Evolutionary conservation across 2,329 filamentous ascomycete species (phyloP).

Genomic region (Colletotrichum sp.): DNA sequence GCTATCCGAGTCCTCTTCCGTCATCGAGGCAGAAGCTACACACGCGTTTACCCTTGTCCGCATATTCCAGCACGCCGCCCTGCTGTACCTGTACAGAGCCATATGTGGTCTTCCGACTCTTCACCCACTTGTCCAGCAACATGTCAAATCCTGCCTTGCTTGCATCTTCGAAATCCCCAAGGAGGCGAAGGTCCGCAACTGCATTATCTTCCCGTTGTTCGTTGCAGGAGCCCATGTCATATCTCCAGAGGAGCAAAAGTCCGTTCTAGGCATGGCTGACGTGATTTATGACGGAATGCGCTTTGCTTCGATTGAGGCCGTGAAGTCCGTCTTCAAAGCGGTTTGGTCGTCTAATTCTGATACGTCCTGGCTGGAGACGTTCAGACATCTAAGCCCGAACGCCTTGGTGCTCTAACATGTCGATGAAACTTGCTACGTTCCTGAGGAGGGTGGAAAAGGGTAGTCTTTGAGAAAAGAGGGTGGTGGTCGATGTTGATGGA

Average conservation of each 20-base stretch:
- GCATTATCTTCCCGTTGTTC: constrained; percentile 41
- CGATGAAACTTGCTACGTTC: neutral
- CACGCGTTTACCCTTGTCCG: constrained; percentile 39
- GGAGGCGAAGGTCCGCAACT: constrained; percentile 42
- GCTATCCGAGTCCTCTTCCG: neutral
- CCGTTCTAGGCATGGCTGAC: constrained; percentile 23
- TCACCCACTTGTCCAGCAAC: constrained; percentile 44
- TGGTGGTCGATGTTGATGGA: neutral
- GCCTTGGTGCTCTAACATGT: neutral
- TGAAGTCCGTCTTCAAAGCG: constrained; percentile 18
- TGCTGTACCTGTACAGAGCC: constrained; percentile 30
- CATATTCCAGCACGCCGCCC: constrained; percentile 45
- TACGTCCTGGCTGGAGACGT: neutral
- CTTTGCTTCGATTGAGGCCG: constrained; percentile 38
- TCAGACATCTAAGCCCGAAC: neutral
- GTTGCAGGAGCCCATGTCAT: constrained; percentile 40
- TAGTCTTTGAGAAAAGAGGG: neutral
- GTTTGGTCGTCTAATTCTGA: neutral
- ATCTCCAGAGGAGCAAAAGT: constrained; percentile 29
- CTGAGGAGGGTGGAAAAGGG: neutral
- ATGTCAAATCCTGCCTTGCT: constrained; percentile 39
- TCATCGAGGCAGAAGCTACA: constrained; percentile 32
- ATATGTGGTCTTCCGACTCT: constrained; percentile 42
- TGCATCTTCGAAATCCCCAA: constrained; percentile 39
- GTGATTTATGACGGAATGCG: constrained; percentile 36